phyloP scores from a whole-genome alignment of 2,329 filamentous ascomycete genomes.

The Aciculosporium take region DNA sequence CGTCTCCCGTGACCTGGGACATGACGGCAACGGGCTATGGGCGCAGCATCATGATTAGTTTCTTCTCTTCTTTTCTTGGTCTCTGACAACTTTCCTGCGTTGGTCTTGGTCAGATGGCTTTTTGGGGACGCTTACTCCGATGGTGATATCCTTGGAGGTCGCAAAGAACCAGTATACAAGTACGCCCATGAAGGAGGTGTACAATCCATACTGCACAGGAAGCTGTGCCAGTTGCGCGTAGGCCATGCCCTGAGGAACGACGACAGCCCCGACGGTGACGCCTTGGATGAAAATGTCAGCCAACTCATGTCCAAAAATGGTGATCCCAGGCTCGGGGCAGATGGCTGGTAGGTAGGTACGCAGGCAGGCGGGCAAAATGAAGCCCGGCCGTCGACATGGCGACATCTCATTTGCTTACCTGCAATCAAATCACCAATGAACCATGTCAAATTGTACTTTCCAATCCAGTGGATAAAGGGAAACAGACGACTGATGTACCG shows the following conservation, averaged over 20 bases:
- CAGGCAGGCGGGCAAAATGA: no score
- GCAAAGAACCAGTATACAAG: slow-evolving; percentile 96
- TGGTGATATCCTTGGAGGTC: slow-evolving; percentile 83
- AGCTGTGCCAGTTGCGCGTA: slow-evolving; percentile 35
- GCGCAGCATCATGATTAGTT: slow-evolving; percentile 7
- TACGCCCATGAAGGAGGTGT: slow-evolving; percentile 88
- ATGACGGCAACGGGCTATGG: slow-evolving; percentile 38
- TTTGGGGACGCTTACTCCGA: slow-evolving; percentile 45
- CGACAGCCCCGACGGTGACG: slow-evolving; percentile 35
- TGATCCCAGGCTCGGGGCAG: no score
- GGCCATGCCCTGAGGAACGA: slow-evolving; percentile 41
- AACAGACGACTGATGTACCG: slow-evolving; percentile 29
- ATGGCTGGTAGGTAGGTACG: no score
- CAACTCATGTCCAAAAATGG: neutral
- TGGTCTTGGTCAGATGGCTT: neutral
- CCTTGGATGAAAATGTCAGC: slow-evolving; percentile 15
- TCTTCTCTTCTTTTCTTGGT: neutral
- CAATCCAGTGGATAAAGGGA: slow-evolving; percentile 35
- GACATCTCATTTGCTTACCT: no score
- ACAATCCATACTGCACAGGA: slow-evolving; percentile 33
- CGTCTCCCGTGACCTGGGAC: slow-evolving; percentile 36
- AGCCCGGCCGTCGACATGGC: no score
- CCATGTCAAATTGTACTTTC: slow-evolving; percentile 35
- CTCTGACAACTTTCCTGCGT: neutral
- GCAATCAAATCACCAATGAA: slow-evolving; percentile 32